A percentile compares a stretch with the other conserved stretches of the same genome.
phyloP scores from a whole-genome alignment of 148 eudicot genomes.

The Tetragonia tetragonoides region DNA sequence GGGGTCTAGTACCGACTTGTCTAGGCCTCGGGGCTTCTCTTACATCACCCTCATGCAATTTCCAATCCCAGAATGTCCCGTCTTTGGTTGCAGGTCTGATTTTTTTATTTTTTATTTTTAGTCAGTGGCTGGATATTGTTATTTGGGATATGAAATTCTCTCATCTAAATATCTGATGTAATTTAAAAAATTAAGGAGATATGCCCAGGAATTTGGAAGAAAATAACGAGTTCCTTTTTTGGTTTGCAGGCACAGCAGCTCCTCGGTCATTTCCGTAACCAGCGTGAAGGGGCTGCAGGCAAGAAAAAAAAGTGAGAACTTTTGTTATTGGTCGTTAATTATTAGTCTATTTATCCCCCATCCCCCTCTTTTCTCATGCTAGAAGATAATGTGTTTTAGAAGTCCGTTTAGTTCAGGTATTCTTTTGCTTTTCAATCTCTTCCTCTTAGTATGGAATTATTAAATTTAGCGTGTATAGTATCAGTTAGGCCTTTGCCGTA shows the following conservation, averaged over 20 bases:
- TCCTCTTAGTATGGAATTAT: not conserved
- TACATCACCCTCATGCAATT: too few relatives aligned
- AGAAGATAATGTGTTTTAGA: conserved; percentile 16
- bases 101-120: too few relatives aligned
- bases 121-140: too few relatives aligned
- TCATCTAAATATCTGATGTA: not conserved
- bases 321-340: not conserved
- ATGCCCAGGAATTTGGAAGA: not conserved
- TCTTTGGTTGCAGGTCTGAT: too few relatives aligned
- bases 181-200: not conserved
- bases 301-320: conserved; percentile 41
- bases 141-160: too few relatives aligned
- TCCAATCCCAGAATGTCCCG: too few relatives aligned
- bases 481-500: not conserved
- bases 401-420: conserved; percentile 13
- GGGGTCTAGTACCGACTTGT: too few relatives aligned
- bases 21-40: too few relatives aligned
- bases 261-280: conserved; percentile 83
- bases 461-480: conserved; percentile 15
- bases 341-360: not conserved
- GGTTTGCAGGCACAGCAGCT: conserved; percentile 83
- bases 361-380: not conserved
- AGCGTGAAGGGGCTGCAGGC: conserved; percentile 66
- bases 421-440: conserved; percentile 14
- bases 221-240: not conserved